Conservation (phyloP, 345 rosid genomes). For the Pseudoturritis turrita region DNA sequence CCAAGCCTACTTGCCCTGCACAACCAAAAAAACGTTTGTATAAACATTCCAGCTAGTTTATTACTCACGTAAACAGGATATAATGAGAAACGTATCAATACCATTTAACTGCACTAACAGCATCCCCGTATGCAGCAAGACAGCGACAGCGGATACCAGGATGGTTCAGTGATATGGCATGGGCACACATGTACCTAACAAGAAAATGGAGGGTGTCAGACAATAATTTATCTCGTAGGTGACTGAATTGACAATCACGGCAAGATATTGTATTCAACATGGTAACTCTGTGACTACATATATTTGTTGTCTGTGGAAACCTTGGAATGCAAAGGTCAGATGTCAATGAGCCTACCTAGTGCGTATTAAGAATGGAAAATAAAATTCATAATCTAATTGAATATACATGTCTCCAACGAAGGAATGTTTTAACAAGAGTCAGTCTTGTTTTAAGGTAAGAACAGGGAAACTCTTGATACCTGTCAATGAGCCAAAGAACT, state of each 20-base stretch:
- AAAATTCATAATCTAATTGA: not conserved
- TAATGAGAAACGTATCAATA: slow-evolving; percentile 29
- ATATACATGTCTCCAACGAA: not conserved
- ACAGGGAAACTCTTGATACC: slow-evolving; percentile 41
- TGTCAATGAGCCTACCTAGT: slow-evolving; percentile 2
- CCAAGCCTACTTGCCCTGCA: slow-evolving; percentile 99
- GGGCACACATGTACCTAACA: slow-evolving; percentile 93
- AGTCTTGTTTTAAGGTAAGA: not conserved
- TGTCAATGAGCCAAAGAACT: slow-evolving; percentile 98
- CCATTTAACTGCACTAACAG: slow-evolving; percentile 99
- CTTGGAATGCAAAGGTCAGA: not conserved
- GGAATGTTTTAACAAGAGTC: not conserved
- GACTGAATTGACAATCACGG: slow-evolving; percentile 9
- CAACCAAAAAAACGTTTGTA: not conserved
- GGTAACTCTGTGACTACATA: not conserved
- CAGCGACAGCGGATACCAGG: slow-evolving; percentile 98
- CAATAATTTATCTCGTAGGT: not conserved
- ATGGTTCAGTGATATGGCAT: slow-evolving; percentile 94
- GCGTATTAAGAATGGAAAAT: not conserved
- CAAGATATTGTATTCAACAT: not conserved
- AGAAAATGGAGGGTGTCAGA: slow-evolving; percentile 1
- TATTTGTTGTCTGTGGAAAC: not conserved
- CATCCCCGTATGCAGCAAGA: slow-evolving; percentile 97
- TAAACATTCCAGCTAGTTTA: slow-evolving; percentile 2
- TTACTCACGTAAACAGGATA: not conserved